phyloP scores from a whole-genome alignment of 2,329 filamentous ascomycete species.

The Cryphonectria radicalis region DNA sequence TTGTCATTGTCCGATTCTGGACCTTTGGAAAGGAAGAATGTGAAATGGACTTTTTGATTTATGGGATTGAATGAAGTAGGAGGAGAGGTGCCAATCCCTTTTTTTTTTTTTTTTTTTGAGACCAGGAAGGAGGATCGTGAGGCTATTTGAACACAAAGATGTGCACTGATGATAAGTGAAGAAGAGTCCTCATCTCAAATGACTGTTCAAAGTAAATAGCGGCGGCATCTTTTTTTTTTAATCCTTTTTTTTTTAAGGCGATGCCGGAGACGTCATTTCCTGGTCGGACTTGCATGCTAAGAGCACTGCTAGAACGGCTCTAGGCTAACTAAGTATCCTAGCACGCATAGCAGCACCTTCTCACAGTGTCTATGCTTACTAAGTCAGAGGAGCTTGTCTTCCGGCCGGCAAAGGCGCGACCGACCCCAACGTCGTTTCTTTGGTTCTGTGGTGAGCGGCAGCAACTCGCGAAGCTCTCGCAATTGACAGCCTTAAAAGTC shows the following conservation, averaged over 20 bases:
- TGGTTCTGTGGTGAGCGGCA: neutral
- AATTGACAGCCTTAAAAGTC: neutral
- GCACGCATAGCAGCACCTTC: neutral
- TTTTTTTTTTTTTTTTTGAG: neutral
- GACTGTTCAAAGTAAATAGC: neutral
- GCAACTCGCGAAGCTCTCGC: neutral
- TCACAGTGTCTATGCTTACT: neutral
- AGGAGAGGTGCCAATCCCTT: no score
- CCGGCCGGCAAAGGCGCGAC: neutral
- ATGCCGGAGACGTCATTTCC: constrained; percentile 12
- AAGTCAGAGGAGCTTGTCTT: neutral
- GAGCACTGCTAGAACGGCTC: neutral
- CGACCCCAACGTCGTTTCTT: neutral
- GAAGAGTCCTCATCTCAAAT: neutral
- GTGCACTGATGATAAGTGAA: neutral
- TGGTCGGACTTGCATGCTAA: neutral
- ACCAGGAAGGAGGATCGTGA: neutral
- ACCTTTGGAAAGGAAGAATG: neutral
- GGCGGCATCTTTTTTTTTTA: neutral
- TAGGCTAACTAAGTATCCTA: no score
- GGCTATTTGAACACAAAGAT: neutral
- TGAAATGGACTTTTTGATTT: neutral
- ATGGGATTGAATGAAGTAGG: neutral
- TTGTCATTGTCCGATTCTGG: neutral
- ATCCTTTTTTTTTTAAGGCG: neutral